Evolutionary conservation across 2,329 filamentous ascomycete genomes (phyloP).

Genomic region (Cytospora schulzeri): DNA sequence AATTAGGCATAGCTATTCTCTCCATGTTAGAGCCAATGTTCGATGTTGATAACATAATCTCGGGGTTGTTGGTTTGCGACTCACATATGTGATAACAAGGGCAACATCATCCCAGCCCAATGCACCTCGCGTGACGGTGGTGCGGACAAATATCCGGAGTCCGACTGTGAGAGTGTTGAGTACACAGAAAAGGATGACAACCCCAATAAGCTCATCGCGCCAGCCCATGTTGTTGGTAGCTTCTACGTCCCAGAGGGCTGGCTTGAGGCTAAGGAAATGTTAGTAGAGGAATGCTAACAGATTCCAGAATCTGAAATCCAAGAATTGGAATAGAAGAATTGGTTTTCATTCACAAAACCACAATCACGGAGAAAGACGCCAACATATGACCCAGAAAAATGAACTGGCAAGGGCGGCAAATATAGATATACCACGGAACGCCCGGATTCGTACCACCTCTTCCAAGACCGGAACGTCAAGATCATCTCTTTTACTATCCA

Average conservation of each 20-base stretch:
- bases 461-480: background rate
- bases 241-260: background rate
- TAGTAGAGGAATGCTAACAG: background rate
- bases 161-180: constrained; percentile 26
- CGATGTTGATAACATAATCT: background rate
- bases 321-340: background rate
- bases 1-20: constrained; percentile 11
- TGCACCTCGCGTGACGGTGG: constrained; percentile 16
- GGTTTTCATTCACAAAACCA: too few species aligned
- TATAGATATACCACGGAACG: background rate
- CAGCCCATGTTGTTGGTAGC: background rate
- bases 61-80: background rate
- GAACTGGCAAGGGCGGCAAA: background rate
- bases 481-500: background rate
- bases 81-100: constrained; percentile 24
- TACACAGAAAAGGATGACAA: constrained; percentile 22
- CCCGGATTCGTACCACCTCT: background rate
- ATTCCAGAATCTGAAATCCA: too few species aligned
- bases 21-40: background rate
- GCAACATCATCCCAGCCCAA: constrained; percentile 27
- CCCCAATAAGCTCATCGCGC: constrained; percentile 12
- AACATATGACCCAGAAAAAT: background rate
- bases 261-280: background rate
- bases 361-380: background rate
- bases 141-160: constrained; percentile 22